Percentiles rank a stretch among this genome's conserved stretches.
Conservation (phyloP, 1,284 basidiomycete species). For the Marasmius sp. region DNA sequence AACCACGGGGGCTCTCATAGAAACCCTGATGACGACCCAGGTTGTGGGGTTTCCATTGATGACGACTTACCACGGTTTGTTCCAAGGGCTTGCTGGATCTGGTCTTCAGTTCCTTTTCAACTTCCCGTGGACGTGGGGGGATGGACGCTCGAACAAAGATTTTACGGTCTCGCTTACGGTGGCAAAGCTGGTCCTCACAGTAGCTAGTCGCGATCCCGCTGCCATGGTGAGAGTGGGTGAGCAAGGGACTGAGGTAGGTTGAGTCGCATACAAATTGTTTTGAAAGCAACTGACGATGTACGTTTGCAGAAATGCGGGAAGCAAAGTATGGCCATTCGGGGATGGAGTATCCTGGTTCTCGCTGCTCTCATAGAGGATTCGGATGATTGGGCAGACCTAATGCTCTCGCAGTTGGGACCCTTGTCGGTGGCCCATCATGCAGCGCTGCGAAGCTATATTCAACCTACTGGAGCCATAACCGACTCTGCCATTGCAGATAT, state of each 20-base stretch:
- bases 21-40: constrained; percentile 35
- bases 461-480: constrained; percentile 29
- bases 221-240: constrained; percentile 33
- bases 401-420: constrained; percentile 48
- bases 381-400: constrained; percentile 35
- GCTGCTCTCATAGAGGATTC: constrained; percentile 47
- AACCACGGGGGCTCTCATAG: constrained; percentile 40
- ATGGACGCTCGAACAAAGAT: constrained; percentile 47
- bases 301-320: constrained; percentile 36
- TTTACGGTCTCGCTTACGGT: constrained; percentile 51
- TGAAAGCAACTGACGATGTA: constrained; percentile 6
- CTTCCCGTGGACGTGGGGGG: constrained; percentile 41
- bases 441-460: constrained; percentile 40
- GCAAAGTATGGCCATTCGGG: constrained; percentile 42
- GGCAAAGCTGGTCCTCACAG: constrained; percentile 52
- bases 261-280: constrained; percentile 1
- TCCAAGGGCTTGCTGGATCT: constrained; percentile 45
- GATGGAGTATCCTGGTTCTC: constrained; percentile 64
- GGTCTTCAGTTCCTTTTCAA: constrained; percentile 54
- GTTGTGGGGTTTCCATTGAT: constrained; percentile 20
- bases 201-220: constrained; percentile 36
- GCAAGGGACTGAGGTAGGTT: constrained; percentile 31
- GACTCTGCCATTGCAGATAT: constrained; percentile 54
- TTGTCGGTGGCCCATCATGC: constrained; percentile 50
- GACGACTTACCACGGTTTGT: constrained; percentile 23